Base-by-base conservation (phyloP, 2,329 filamentous ascomycete species). In the Diaporthe vexans region DNA sequence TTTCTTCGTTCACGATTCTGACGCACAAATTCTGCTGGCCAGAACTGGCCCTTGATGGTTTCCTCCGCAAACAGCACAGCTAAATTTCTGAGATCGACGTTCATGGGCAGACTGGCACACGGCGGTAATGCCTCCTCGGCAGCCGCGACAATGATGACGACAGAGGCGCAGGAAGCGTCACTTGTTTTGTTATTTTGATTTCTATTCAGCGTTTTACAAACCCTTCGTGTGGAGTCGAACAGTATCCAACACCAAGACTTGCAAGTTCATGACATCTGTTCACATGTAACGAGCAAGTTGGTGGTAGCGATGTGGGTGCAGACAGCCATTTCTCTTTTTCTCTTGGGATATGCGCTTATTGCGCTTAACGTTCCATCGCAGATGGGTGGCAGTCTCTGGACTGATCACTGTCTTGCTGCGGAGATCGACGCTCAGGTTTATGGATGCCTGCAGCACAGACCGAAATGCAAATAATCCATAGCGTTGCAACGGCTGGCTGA, bases 171-270 rank as follows among this genome's bases (percentile, higher is more conserved):
- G 29, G 33, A 40, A 68, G n/a, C 48, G 33, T 54, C 33, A 17
- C 2, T 33, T 68, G 46, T 54, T 54, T 68, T 52, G 48, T 11
- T 26, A 24, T 26, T 54, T 21, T 54, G 33, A 33, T 19, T 40
- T 54, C n/a, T 40, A 26, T 26, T 29, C 7, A 33, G 4, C 40
- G 9, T 46, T 48, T 40, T 4, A 10, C 24, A 5, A 54, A 9
- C 2, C 46, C 52, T 68, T 54, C 24, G 29, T 68, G 26, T 68
- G 63, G 63, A 68, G 63, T 5, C 26, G 3, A 68, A 67, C 63
- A 68, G 63, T 52, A 54, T 68, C 63, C 63, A 68, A 54, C 63
- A 29, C 21, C 63, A 68, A 29, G 29, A 68, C 13, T 68, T 68
- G 37, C 21, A 46, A 68, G 29, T 21, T 29, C 33, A 68, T 19